Evolutionary conservation across 805 yeast genomes (phyloP).

Genomic region (Candida tibetensis): DNA sequence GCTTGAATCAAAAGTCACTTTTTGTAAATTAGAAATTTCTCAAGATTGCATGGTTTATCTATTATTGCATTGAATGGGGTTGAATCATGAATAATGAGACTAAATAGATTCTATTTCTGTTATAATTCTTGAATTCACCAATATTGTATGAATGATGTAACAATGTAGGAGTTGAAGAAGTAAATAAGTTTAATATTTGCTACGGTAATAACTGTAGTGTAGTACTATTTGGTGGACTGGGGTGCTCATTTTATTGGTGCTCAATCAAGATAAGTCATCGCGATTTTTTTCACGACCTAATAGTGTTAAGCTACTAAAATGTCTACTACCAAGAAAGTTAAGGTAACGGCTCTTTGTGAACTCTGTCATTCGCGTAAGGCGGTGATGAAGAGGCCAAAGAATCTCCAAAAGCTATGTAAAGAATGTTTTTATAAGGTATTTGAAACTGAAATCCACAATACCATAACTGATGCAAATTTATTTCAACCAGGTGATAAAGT

Average conservation of each 20-base stretch:
- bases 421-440: conserved; percentile 86
- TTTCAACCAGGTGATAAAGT: conserved; percentile 81
- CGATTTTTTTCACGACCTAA: neutral
- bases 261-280: too few relatives aligned
- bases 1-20: conserved; percentile 12
- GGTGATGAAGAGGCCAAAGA: conserved; percentile 87
- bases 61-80: conserved; percentile 2
- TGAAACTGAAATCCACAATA: conserved; percentile 93
- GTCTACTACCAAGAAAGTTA: conserved; percentile 21
- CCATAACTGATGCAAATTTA: conserved; percentile 66
- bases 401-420: conserved; percentile 84
- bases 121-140: neutral
- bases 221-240: too few relatives aligned
- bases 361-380: conserved; percentile 81
- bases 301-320: neutral
- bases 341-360: conserved; percentile 62
- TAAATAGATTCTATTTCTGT: neutral
- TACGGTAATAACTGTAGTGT: too few relatives aligned
- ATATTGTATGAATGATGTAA: neutral
- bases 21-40: conserved; percentile 3
- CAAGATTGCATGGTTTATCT: conserved; percentile 1
- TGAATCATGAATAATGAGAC: neutral
- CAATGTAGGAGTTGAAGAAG: neutral
- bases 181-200: too few relatives aligned
- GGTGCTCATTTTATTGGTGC: too few relatives aligned